Evolutionary conservation across 2,329 filamentous ascomycete genomes (phyloP), one percentile per base, ranked within the genome.

Genomic region (Fusarium brevicatenulatum): DNA sequence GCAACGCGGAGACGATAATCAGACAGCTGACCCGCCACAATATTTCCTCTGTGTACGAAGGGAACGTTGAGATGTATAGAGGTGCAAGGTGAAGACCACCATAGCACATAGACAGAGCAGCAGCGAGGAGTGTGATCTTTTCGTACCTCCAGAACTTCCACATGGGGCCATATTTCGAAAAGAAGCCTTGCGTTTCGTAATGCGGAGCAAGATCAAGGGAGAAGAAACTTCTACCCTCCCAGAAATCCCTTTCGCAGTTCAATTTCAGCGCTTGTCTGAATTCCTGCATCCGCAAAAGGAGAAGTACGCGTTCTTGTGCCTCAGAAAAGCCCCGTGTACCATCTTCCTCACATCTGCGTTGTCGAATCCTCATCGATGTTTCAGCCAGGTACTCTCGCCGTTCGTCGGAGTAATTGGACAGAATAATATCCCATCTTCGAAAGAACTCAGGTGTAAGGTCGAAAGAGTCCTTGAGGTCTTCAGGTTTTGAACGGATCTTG

Each of bases 71-170:
- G 28, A 28, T 28, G 28, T 28, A 28, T 28, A 28, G 28, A 28
- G 28, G 28, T 8, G 7, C 9, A 30, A 47, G 19, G 4, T 47
- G 44, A 12, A 64, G 10, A 2, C 59, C 59, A 0, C 47, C 47
- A 10, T 64, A 49, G 10, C 36, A 1, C 2, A 36, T 37, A 11
- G 47, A 15, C 1, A 63, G 10, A 1, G 3, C 0, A 0, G 4
- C 4, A 9, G 59, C 58, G 9, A 47, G 9, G 4, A 30, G 1
- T 21, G 2, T 4, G 0, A 9, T 40, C 6, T 2, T 23, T 0
- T n/a, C 0, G 23, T 25, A 53, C 49, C 34, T 53, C 49, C 32
- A 53, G 32, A 36, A 53, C 32, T 21, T 53, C 49, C 49, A 52
- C 2, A 37, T 4, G 7, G 4, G 39, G 39, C 7, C 0, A 4